A percentile compares a stretch with the other conserved stretches of the same genome.
phyloP scores from a whole-genome alignment of 2,329 filamentous ascomycete genomes.

The Alternaria panax region DNA sequence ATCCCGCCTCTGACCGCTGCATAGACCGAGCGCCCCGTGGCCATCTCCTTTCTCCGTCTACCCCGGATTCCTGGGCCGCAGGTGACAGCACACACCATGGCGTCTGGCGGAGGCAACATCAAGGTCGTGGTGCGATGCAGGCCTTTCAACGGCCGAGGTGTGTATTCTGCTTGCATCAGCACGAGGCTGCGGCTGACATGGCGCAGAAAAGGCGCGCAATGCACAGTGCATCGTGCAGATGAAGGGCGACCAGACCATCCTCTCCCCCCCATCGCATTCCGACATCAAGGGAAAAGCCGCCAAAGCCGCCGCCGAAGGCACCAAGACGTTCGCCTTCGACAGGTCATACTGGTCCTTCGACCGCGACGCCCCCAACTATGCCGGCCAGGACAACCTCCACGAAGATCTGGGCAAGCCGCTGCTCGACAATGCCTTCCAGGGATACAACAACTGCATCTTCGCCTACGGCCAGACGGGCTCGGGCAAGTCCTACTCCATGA shows the following conservation, averaged over 20 bases:
- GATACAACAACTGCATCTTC: constrained; percentile 99
- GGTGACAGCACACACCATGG: constrained; percentile 58
- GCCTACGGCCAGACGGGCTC: constrained; percentile 98
- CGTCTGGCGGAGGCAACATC: constrained; percentile 89
- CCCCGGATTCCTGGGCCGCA: constrained; percentile 9
- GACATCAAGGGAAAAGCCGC: constrained; percentile 67
- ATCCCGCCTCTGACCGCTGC: constrained; percentile 32
- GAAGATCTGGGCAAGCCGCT: constrained; percentile 86
- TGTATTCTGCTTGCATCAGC: constrained; percentile 1
- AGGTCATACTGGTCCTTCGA: constrained; percentile 98
- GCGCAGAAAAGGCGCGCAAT: constrained; percentile 81
- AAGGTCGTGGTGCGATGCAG: constrained; percentile 98
- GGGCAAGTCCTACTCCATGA: constrained; percentile 99
- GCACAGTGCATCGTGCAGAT: constrained; percentile 98
- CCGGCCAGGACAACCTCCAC: constrained; percentile 88
- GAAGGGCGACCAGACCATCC: constrained; percentile 89
- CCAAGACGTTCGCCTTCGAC: constrained; percentile 94
- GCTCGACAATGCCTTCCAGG: constrained; percentile 96
- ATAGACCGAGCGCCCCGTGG: constrained; percentile 19
- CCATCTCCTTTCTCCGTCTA: constrained; percentile 22
- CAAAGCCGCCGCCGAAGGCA: constrained; percentile 69
- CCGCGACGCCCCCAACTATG: constrained; percentile 80
- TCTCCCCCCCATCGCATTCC: constrained; percentile 72
- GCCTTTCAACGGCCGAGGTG: constrained; percentile 95
- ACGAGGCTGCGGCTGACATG: constrained; percentile 21